Conservation (phyloP, 169 alveolate genomes). For the Plasmodium gonderi region DNA sequence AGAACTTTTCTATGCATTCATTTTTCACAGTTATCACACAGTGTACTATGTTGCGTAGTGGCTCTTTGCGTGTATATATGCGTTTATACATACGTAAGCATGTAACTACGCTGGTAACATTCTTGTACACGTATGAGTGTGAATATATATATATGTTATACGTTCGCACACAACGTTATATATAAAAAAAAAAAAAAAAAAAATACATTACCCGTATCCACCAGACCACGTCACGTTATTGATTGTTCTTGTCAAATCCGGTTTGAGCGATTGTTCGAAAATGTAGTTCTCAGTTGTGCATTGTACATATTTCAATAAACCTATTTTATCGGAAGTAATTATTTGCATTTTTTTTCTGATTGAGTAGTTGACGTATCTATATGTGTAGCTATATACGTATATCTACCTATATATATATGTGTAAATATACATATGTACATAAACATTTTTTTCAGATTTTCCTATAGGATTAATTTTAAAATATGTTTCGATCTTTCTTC, state of each 20-base stretch:
- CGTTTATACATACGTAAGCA: background rate
- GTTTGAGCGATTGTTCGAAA: constrained; percentile 11
- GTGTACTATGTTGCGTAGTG: background rate
- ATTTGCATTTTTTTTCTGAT: constrained; percentile 34
- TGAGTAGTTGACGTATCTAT: background rate
- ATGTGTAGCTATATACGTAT: background rate
- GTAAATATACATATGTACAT: too few species aligned
- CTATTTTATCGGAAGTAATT: constrained; percentile 63
- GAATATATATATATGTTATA: background rate
- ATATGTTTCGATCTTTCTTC: background rate
- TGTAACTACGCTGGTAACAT: background rate
- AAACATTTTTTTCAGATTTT: background rate
- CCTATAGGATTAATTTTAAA: background rate
- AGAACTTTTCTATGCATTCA: background rate
- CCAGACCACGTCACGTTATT: constrained; percentile 71
- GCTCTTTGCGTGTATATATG: background rate
- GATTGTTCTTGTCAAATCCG: constrained; percentile 42
- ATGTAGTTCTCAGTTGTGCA: constrained; percentile 22
- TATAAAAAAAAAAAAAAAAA: too few species aligned
- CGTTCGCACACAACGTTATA: background rate
- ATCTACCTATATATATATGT: too few species aligned
- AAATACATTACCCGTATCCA: constrained; percentile 60
- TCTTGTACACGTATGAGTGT: background rate
- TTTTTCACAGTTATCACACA: too few species aligned
- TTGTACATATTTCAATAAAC: constrained; percentile 46